These are phyloP conservation scores for Aphanomyces invadans DNA, from an alignment of 352 stramenopile species.

Conservation along the genomic window DNA sequence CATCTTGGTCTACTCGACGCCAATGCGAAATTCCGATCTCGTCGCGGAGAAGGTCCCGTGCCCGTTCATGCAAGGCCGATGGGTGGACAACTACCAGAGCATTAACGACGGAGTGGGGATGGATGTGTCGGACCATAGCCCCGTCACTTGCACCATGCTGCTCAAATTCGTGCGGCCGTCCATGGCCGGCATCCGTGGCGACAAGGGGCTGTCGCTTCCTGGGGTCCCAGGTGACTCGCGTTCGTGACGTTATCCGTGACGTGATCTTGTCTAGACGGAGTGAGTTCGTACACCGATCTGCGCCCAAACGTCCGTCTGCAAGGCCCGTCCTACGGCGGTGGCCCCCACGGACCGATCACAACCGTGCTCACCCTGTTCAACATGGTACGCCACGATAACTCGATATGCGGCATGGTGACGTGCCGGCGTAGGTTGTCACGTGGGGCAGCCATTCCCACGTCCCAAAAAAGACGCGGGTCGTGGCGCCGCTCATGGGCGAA, in stretches of 20 bases:
- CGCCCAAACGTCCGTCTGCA: conserved; percentile 6
- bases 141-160: conserved; percentile 67
- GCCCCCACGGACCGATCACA: conserved; percentile 2
- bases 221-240: no score
- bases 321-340: conserved; percentile 5
- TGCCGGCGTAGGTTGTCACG: background rate
- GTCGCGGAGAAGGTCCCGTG: conserved; percentile 67
- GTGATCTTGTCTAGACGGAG: background rate
- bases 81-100: conserved; percentile 74
- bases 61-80: conserved; percentile 35
- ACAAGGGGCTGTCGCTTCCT: background rate
- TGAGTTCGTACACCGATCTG: conserved; percentile 5
- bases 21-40: conserved; percentile 71
- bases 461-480: conserved; percentile 66
- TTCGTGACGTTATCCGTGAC: no score
- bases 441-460: conserved; percentile 68
- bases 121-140: conserved; percentile 78
- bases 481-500: conserved; percentile 66
- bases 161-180: conserved; percentile 41
- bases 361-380: conserved; percentile 12
- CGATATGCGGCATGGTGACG: background rate
- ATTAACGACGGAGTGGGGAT: conserved; percentile 76
- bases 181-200: background rate
- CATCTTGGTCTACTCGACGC: conserved; percentile 75
- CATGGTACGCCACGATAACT: conserved; percentile 11